A percentile compares a stretch with the other conserved stretches of the same genome.
Evolutionary conservation across 1,284 basidiomycete genomes (phyloP).

Genomic region (Moesziomyces sp.): DNA sequence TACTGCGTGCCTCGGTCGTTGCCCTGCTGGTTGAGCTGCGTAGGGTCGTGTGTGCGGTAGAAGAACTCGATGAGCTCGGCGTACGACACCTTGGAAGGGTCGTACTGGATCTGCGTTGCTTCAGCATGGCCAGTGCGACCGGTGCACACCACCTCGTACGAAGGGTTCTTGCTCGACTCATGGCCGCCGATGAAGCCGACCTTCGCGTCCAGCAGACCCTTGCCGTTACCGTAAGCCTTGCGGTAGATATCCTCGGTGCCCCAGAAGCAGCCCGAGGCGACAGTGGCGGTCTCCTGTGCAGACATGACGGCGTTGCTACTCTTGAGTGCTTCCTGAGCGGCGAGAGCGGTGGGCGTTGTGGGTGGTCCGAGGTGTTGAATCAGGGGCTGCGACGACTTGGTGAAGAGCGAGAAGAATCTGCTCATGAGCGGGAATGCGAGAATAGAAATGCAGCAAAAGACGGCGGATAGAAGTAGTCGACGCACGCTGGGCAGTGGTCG

Average conservation of each 20-base stretch:
- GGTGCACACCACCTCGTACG: constrained; percentile 77
- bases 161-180: constrained; percentile 64
- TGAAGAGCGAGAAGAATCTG: constrained; percentile 55
- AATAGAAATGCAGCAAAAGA: constrained; percentile 17
- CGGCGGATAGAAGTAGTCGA: constrained; percentile 13
- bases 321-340: constrained; percentile 40
- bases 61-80: constrained; percentile 78
- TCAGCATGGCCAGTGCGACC: constrained; percentile 90
- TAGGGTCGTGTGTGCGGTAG: constrained; percentile 88
- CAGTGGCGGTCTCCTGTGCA: constrained; percentile 46
- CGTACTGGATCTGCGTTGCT: constrained; percentile 85
- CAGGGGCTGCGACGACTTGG: constrained; percentile 42
- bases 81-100: constrained; percentile 80
- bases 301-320: constrained; percentile 31
- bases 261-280: constrained; percentile 66
- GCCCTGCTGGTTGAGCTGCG: constrained; percentile 71
- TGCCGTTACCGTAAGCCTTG: constrained; percentile 63
- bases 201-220: constrained; percentile 59
- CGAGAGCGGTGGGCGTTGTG: constrained; percentile 44
- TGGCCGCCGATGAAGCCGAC: constrained; percentile 64
- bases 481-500: constrained; percentile 28
- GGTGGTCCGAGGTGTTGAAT: constrained; percentile 49
- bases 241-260: constrained; percentile 65
- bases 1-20: constrained; percentile 74
- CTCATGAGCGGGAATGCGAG: constrained; percentile 39